A percentile compares a stretch with the other conserved stretches of the same genome.
Conservation (phyloP, 176 grass and related monocot species). For the Oryza longistaminata region DNA sequence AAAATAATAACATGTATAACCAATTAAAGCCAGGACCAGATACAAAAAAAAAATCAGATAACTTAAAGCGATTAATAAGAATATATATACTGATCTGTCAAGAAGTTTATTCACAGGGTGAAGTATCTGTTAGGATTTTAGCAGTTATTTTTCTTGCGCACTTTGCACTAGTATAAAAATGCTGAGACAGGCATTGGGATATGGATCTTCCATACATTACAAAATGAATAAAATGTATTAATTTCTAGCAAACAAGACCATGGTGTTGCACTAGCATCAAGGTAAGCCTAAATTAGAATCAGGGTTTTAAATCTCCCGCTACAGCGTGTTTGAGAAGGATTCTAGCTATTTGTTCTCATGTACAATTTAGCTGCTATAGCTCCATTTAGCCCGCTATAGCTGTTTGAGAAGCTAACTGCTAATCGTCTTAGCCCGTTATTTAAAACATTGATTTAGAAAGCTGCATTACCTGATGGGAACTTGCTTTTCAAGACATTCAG, state of each 20-base stretch:
- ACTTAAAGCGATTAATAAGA: neutral
- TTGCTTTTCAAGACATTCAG: neutral
- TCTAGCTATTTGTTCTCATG: too few relatives aligned
- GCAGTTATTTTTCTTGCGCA: neutral
- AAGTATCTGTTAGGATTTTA: conserved; percentile 4
- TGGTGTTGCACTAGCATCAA: neutral
- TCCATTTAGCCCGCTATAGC: too few relatives aligned
- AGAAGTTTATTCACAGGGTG: neutral
- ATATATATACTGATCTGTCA: neutral
- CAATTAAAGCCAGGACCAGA: neutral
- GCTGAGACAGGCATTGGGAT: neutral
- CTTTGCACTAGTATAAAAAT: neutral
- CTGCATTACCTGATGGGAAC: neutral
- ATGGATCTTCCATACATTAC: too few relatives aligned
- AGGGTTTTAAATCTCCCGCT: too few relatives aligned
- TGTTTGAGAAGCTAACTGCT: too few relatives aligned
- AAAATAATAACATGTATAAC: conserved; percentile 7
- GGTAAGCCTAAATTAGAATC: neutral
- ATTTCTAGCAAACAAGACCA: too few relatives aligned
- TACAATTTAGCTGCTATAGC: too few relatives aligned
- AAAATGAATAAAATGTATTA: too few relatives aligned
- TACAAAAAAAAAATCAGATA: neutral
- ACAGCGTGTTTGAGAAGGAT: too few relatives aligned
- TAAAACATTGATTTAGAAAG: neutral
- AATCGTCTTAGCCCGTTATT: too few relatives aligned